Evolutionary conservation across 768 basidiomycete species (phyloP).

Genomic region (Pisolithus microcarpus): DNA sequence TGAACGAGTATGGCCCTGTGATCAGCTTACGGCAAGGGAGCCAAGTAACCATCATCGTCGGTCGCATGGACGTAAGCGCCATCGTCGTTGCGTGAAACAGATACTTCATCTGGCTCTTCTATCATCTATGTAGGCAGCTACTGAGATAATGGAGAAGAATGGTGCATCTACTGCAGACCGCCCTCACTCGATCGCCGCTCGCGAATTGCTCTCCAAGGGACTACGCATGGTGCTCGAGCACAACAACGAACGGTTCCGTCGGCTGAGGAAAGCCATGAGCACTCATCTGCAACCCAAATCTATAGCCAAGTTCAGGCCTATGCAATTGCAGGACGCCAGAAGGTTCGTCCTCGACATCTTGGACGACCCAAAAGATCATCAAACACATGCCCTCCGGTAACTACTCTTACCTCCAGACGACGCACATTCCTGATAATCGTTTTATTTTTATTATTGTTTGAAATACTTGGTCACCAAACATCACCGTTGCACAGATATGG

Average conservation of each 20-base stretch:
- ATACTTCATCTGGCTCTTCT: not conserved
- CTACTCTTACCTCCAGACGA: conserved; percentile 21
- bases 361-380: conserved; percentile 27
- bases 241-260: conserved; percentile 47
- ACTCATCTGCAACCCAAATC: conserved; percentile 45
- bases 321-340: conserved; percentile 32
- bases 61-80: conserved; percentile 14
- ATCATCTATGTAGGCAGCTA: conserved; percentile 34
- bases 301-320: conserved; percentile 36
- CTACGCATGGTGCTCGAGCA: conserved; percentile 47
- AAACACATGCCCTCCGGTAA: conserved; percentile 42
- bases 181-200: conserved; percentile 44
- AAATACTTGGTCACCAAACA: not conserved
- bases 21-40: conserved; percentile 45
- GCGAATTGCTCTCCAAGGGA: conserved; percentile 44
- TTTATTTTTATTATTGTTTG: no score
- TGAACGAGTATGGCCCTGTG: conserved; percentile 51
- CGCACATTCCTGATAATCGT: not conserved
- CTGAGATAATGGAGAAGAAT: conserved; percentile 56
- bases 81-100: not conserved
- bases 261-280: conserved; percentile 47
- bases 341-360: conserved; percentile 23
- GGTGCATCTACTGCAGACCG: conserved; percentile 44
- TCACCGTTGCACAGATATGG: conserved; percentile 16
- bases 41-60: conserved; percentile 13